Conservation (phyloP, 2,329 filamentous ascomycete species). For the Botrytis cinerea region DNA sequence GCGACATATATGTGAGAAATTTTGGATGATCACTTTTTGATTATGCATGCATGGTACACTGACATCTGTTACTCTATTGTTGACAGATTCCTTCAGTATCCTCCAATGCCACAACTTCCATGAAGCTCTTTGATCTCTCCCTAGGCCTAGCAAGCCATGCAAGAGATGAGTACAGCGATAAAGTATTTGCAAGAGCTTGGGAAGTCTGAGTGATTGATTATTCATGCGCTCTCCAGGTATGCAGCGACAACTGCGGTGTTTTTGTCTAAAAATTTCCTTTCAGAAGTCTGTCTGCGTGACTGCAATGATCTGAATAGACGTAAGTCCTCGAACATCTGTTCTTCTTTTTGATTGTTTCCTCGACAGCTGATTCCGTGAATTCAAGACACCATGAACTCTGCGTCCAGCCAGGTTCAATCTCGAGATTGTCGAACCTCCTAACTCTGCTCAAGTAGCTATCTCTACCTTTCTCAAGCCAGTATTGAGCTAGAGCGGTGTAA, state of each 20-base stretch:
- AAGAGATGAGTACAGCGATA: background rate
- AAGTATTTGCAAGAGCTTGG: background rate
- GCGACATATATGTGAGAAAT: background rate
- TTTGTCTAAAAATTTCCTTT: background rate
- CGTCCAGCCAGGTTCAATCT: background rate
- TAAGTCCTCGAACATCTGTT: background rate
- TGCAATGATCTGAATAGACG: background rate
- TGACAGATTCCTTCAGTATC: background rate
- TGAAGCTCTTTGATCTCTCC: background rate
- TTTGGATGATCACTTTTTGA: background rate
- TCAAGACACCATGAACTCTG: background rate
- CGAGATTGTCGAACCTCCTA: background rate
- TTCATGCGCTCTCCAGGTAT: background rate
- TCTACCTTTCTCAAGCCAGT: background rate
- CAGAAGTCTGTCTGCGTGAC: background rate
- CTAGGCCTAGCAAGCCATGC: fast-evolving
- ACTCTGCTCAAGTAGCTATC: background rate
- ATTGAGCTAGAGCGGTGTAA: background rate
- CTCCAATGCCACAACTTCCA: background rate
- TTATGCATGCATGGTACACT: background rate
- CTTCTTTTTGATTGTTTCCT: background rate
- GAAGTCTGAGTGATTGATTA: background rate
- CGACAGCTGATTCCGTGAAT: background rate
- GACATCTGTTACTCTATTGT: background rate
- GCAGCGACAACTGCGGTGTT: background rate